Evolutionary conservation across 176 grass and related monocot species (phyloP), one percentile per base, ranked within the genome.

Genomic region (Juncus inflexus): DNA sequence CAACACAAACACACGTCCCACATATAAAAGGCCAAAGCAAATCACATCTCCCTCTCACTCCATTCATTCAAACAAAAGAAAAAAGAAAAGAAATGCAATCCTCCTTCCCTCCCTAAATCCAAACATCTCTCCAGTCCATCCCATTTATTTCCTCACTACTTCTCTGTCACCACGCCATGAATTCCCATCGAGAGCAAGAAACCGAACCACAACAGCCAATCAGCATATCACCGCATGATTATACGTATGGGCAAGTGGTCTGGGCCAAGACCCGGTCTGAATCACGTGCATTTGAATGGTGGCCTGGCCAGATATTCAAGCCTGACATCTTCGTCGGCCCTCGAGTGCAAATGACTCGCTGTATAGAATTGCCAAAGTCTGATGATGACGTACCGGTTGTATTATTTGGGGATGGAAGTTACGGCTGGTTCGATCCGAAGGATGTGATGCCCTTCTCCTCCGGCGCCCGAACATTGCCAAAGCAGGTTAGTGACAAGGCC

Each of bases 391-490:
- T 70, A 37, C 82, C 91, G 14, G 92, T 97, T 43, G 92, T 87
- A 41, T 97, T 97, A 79, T 97, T 91, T 50, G 92, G 92, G 4
- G 92, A 97, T 37, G 85, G 79, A 35, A 97, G 92, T 77, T 91
- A 97, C 39, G 92, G 92, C 6, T 97, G 92, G 92, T 97, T 97
- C 61, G 82, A 91, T 55, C 85, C 87, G 35, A 58, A 73, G 6
- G 92, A 97, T 77, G 76, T 97, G 60, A 66, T 84, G 7, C 85
- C 80, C 16, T 97, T 92, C 70, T 80, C 62, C 14, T 79, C 84
- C 36, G 47, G 86, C 63, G 88, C 84, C 56, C 4, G 11, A 0
- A 85, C 91, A 52, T 76, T 83, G 77, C 64, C 71, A 4, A 73
- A 61, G 9, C 79, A 86, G 74, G 81, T 70, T 1, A 73, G 74